phyloP scores from a whole-genome alignment of 2,329 filamentous ascomycete genomes.

The Alternaria tenuissima region DNA sequence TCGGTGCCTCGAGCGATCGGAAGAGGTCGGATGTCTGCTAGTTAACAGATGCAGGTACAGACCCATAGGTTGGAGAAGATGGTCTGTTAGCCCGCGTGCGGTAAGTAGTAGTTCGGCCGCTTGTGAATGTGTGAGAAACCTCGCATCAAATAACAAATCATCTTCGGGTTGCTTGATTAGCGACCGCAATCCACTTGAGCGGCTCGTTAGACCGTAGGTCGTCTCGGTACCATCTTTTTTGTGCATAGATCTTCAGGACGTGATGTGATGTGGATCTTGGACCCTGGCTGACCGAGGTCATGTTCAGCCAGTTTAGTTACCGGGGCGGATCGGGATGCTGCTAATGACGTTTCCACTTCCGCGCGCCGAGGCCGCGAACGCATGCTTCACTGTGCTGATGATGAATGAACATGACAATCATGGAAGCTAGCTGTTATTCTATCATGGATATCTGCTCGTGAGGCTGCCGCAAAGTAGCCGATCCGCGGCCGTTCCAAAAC shows the following conservation, averaged over 20 bases:
- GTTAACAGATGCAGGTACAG: slow-evolving; percentile 15
- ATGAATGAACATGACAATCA: neutral
- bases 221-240: neutral
- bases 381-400: neutral
- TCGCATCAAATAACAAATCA: neutral
- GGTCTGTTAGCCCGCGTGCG: neutral
- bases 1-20: slow-evolving; percentile 12
- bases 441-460: slow-evolving; percentile 32
- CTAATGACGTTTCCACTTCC: slow-evolving; percentile 1
- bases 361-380: neutral
- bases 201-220: neutral
- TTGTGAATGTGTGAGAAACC: neutral
- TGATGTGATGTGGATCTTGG: neutral
- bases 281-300: slow-evolving; percentile 6
- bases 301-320: slow-evolving; percentile 4
- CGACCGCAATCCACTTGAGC: neutral
- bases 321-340: slow-evolving; percentile 15
- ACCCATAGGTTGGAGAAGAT: slow-evolving; percentile 4
- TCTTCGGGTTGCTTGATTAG: neutral
- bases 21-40: slow-evolving; percentile 8
- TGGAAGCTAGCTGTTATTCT: slow-evolving; percentile 10
- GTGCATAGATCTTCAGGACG: neutral
- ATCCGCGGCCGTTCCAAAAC: slow-evolving; percentile 48
- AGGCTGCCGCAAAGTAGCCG: slow-evolving; percentile 33
- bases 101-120: slow-evolving; percentile 1